phyloP scores from a whole-genome alignment of 164 flowering plant species.

The Vitis rotundifolia region DNA sequence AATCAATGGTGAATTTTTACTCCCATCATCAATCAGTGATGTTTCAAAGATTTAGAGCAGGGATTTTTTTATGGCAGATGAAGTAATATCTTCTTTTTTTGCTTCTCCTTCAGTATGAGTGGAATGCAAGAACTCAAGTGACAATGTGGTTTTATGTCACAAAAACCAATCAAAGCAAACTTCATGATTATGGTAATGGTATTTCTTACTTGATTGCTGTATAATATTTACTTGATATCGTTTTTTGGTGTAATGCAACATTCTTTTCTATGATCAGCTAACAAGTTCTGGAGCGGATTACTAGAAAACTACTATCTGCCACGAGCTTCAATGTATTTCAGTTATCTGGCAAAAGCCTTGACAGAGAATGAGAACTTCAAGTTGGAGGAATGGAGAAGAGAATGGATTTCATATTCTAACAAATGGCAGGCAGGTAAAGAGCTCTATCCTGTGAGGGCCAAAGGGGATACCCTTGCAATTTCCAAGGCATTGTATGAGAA shows the following conservation, averaged over 20 bases:
- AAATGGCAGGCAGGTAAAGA: conserved; percentile 73
- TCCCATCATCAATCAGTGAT: too few relatives aligned
- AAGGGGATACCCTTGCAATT: conserved; percentile 65
- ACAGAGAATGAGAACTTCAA: conserved; percentile 45
- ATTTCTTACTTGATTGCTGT: not conserved
- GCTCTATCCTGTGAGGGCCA: conserved; percentile 64
- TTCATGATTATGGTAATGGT: conserved; percentile 90
- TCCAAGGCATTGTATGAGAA: conserved; percentile 53
- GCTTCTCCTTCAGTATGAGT: conserved; percentile 59
- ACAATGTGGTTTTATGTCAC: conserved; percentile 94
- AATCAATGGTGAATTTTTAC: too few relatives aligned
- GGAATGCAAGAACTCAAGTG: conserved; percentile 92
- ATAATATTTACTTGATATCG: not conserved
- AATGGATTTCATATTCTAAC: conserved; percentile 80
- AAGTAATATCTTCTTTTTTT: not conserved
- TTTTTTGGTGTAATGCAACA: not conserved
- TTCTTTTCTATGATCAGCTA: conserved; percentile 49
- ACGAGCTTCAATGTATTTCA: conserved; percentile 77
- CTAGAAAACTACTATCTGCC: conserved; percentile 78
- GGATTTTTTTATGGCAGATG: not conserved
- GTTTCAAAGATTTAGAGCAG: not conserved
- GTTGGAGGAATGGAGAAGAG: conserved; percentile 74
- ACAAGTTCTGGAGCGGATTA: conserved; percentile 93
- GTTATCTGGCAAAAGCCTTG: conserved; percentile 49
- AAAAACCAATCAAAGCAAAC: conserved; percentile 69